These are phyloP conservation scores for Amanita pseudoporphyria DNA, from an alignment of 768 basidiomycete species.

Conservation along the genomic window DNA sequence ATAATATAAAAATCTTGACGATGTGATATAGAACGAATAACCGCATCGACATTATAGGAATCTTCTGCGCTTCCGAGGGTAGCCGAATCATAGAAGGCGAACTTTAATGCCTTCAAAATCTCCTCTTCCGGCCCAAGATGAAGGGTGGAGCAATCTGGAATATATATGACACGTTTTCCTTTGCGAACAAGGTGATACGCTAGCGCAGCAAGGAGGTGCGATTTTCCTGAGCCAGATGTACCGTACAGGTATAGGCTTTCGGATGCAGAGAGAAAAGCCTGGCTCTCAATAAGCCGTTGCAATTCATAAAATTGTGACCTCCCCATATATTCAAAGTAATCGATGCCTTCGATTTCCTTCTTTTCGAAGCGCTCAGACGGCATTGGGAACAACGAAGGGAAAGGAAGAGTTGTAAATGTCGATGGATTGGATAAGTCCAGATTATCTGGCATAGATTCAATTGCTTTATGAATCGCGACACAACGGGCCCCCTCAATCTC, in stretches of 20 bases:
- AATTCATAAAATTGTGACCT: slow-evolving; percentile 9
- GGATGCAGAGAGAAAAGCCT: slow-evolving; percentile 2
- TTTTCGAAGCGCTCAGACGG: slow-evolving; percentile 7
- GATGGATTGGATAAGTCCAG: slow-evolving; percentile 11
- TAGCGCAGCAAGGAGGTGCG: slow-evolving; percentile 13
- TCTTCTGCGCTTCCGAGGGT: slow-evolving; percentile 5
- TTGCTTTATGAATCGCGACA: slow-evolving; percentile 9
- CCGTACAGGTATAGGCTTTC: slow-evolving; percentile 10
- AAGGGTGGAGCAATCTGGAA: slow-evolving; percentile 10
- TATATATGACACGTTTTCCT: slow-evolving; percentile 10
- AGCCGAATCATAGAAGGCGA: slow-evolving; percentile 9
- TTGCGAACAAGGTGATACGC: slow-evolving; percentile 10
- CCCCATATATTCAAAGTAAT: slow-evolving; percentile 11
- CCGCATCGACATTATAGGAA: slow-evolving; percentile 5
- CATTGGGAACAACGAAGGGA: slow-evolving; percentile 8
- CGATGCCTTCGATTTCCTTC: slow-evolving; percentile 5
- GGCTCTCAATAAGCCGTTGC: slow-evolving; percentile 1
- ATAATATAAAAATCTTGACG: slow-evolving; percentile 12
- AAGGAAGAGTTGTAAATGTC: slow-evolving; percentile 12
- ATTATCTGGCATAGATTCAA: slow-evolving; percentile 10
- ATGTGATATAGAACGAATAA: slow-evolving; percentile 1
- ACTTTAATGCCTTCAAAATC: slow-evolving; percentile 7
- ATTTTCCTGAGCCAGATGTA: slow-evolving; percentile 11
- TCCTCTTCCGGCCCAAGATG: not conserved
- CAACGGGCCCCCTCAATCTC: slow-evolving; percentile 5